Base-by-base conservation (phyloP, 768 basidiomycete genomes). In the Tricholoma furcatifolium region DNA sequence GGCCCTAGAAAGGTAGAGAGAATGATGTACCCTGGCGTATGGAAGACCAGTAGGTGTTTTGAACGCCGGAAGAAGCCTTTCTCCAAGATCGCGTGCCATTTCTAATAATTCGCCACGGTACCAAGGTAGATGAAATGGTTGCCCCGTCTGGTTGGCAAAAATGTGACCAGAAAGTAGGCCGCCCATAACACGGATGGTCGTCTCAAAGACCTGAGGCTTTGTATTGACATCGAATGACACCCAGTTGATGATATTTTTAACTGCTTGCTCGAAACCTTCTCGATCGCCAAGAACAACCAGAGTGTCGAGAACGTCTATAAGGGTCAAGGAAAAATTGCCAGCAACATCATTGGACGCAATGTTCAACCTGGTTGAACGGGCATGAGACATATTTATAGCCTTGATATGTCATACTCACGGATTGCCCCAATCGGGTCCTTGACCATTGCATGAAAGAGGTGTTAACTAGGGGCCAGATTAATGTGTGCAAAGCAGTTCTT, bases 201-300 rank as follows among this genome's bases (percentile, higher is more conserved):
- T 91, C 73, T 99, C 96, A 63, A 99, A 99, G 4, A 98, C 88
- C 77, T 99, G 96, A n/a, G 97, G 93, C 68, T 85, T 92, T 38
- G 92, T 93, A 69, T 98, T 87, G 52, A 93, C 88, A 65, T 98
- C 91, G 67, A 97, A 98, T 1, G 86, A 86, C 35, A 97, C 90
- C 78, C 82, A 84, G 48, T 83, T 70, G 46, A 96, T 87, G 49
- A 93, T 82, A 56, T 89, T 83, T 54, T 81, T 82, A 47, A 98
- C 87, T 3, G 92, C 94, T n/a, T 74, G 74, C 61, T 91, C 88
- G 62, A 97, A 98, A 6, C 87, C 90, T 46, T 73, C 63, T 20
- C 79, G 81, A 62, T 95, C 91, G 59, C 83, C 79, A 31, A 95
- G 77, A n/a, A 98, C 80, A n/a, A 95, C 87, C 8, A 99, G 71